Evolutionary conservation across 1,139 yeast species (phyloP).

Genomic region (Pichia sp.): DNA sequence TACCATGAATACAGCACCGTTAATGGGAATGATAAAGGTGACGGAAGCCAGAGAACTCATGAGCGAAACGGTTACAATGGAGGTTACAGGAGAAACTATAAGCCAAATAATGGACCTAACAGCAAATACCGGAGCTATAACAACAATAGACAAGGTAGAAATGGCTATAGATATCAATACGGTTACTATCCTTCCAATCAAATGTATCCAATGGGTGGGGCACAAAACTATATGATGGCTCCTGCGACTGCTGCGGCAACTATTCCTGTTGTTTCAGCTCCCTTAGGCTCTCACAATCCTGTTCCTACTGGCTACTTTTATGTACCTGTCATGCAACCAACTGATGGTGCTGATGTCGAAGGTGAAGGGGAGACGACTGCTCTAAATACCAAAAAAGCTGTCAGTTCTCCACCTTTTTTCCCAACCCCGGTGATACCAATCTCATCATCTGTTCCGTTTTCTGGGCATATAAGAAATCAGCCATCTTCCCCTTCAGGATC

Average conservation of each 20-base stretch:
- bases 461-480: too few relatives aligned
- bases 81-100: background rate
- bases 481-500: too few relatives aligned
- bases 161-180: constrained; percentile 3
- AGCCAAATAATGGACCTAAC: background rate
- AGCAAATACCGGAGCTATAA: constrained; percentile 1
- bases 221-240: background rate
- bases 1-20: too few relatives aligned
- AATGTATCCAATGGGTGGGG: too few relatives aligned
- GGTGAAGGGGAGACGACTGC: background rate
- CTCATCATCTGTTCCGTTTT: too few relatives aligned
- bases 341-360: background rate
- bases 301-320: constrained; percentile 8
- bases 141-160: constrained; percentile 1
- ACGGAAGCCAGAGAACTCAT: background rate
- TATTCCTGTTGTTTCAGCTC: background rate
- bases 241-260: background rate
- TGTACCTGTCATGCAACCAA: constrained; percentile 2
- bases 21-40: too few relatives aligned
- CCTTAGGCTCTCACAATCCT: background rate
- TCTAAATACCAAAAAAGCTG: background rate
- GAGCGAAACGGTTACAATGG: background rate
- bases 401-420: constrained; percentile 3
- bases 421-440: constrained; percentile 4
- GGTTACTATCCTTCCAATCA: constrained; percentile 3